Conservation (phyloP, 306 rosid genomes). For the Malus domestica region DNA sequence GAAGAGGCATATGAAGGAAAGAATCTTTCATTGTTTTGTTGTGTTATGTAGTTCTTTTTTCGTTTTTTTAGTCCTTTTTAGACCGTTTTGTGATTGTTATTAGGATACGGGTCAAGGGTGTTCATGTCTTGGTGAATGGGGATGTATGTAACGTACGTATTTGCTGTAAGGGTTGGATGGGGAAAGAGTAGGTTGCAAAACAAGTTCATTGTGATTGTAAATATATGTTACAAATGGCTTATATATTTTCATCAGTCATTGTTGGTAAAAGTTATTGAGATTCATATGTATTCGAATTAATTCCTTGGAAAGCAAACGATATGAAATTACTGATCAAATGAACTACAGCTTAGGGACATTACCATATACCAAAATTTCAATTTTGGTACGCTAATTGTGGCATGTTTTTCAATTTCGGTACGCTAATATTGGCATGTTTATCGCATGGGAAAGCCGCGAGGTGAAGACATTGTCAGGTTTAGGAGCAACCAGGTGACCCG, state of each 20-base stretch:
- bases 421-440: too few species aligned
- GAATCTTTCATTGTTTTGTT: constrained; percentile 4
- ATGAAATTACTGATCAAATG: too few species aligned
- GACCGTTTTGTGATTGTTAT: constrained; percentile 26
- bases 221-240: constrained; percentile 30
- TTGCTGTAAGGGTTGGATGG: neutral
- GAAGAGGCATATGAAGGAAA: constrained; percentile 21
- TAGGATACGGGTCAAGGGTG: constrained; percentile 23
- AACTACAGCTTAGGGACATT: too few species aligned
- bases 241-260: constrained; percentile 17
- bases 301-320: too few species aligned
- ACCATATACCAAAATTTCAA: too few species aligned
- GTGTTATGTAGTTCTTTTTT: constrained; percentile 3
- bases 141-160: neutral
- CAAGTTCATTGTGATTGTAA: constrained; percentile 42
- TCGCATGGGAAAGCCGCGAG: too few species aligned
- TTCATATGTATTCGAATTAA: neutral
- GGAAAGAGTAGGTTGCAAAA: constrained; percentile 13
- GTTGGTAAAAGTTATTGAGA: neutral
- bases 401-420: too few species aligned
- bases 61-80: neutral
- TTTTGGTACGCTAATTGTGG: too few species aligned
- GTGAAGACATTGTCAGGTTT: too few species aligned
- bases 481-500: too few species aligned
- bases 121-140: constrained; percentile 24